Conservation (phyloP, 257 asterid genomes). For the Petunia secreta region DNA sequence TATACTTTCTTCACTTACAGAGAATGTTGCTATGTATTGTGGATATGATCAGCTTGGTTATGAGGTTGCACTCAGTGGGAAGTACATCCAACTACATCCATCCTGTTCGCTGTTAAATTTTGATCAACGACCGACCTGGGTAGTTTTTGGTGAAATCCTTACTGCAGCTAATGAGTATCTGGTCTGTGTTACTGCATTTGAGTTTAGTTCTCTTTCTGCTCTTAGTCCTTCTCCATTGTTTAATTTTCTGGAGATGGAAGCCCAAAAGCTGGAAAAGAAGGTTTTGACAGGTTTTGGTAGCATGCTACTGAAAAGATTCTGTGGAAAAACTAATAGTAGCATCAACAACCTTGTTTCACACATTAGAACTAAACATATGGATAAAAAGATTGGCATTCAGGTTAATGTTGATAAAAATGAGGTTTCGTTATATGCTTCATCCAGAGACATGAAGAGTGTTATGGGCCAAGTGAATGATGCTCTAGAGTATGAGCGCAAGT, state of each 20-base stretch:
- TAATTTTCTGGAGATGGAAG: constrained; percentile 67
- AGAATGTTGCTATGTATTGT: constrained; percentile 91
- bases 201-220: constrained; percentile 50
- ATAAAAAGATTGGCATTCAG: constrained; percentile 69
- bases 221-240: constrained; percentile 65
- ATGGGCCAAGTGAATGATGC: constrained; percentile 48
- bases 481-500: constrained; percentile 62
- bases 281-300: constrained; percentile 65
- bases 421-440: constrained; percentile 64
- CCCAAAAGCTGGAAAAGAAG: constrained; percentile 59
- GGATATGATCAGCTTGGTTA: constrained; percentile 94
- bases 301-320: constrained; percentile 67
- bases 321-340: constrained; percentile 66
- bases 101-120: constrained; percentile 80
- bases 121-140: constrained; percentile 86
- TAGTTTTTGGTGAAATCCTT: constrained; percentile 78
- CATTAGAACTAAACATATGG: constrained; percentile 58
- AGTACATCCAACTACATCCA: constrained; percentile 82
- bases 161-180: constrained; percentile 66
- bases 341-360: constrained; percentile 57
- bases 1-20: constrained; percentile 75
- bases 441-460: constrained; percentile 67
- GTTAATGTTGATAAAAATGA: constrained; percentile 73
- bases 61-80: constrained; percentile 75
- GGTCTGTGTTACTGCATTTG: constrained; percentile 80